Conservation (phyloP, 768 basidiomycete genomes). For the Leucocoprinus sp. region DNA sequence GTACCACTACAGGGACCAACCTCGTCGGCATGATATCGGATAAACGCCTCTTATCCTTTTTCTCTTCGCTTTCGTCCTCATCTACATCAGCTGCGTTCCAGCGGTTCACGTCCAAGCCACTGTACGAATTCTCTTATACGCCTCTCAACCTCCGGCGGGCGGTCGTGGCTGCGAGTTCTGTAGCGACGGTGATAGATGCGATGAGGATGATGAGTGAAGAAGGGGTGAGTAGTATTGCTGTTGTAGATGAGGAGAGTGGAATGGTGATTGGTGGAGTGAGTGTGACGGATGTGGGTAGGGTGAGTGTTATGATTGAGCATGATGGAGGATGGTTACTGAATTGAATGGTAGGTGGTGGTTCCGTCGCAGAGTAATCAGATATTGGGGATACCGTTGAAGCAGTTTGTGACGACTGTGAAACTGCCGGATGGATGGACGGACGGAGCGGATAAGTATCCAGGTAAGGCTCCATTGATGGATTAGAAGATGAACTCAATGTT, state of each 20-base stretch:
- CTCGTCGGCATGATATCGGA: conserved; percentile 75
- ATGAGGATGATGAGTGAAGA: conserved; percentile 84
- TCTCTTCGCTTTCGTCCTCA: not conserved
- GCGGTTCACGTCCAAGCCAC: conserved; percentile 43
- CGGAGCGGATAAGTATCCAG: conserved; percentile 73
- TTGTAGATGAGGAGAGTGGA: conserved; percentile 58
- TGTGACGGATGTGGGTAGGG: conserved; percentile 78
- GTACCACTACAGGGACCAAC: conserved; percentile 9
- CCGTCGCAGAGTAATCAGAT: conserved; percentile 78
- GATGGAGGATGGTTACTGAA: conserved; percentile 1
- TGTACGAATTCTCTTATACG: conserved; percentile 50
- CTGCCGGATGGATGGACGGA: conserved; percentile 68
- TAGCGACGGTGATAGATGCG: conserved; percentile 62
- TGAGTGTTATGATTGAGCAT: conserved; percentile 17
- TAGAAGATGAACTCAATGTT: not conserved
- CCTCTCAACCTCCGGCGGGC: conserved; percentile 55
- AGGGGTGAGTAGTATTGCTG: conserved; percentile 78
- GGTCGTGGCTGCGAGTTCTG: conserved; percentile 56
- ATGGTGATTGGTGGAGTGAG: conserved; percentile 67
- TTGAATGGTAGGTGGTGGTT: conserved; percentile 56
- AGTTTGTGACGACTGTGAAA: conserved; percentile 69
- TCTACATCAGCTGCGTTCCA: conserved; percentile 17
- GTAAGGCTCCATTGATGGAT: conserved; percentile 23
- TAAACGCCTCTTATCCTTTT: conserved; percentile 49
- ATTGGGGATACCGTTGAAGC: conserved; percentile 55